A percentile compares a stretch with the other conserved stretches of the same genome.
Conservation (phyloP, 177 flowering plant genomes). For the Tripterygium wilfordii region DNA sequence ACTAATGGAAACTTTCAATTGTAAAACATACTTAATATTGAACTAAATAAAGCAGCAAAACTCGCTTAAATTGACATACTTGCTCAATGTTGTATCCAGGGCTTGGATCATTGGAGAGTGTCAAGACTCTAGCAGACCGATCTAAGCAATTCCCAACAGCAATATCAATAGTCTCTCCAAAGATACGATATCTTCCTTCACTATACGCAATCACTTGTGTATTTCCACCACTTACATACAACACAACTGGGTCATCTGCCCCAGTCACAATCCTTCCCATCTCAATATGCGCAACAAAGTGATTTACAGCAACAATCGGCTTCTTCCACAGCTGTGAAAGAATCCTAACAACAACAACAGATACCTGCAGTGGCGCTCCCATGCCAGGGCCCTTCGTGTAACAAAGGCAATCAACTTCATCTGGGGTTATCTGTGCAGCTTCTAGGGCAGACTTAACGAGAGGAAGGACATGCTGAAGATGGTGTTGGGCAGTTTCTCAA, state of each 20-base stretch:
- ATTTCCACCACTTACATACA: constrained; percentile 93
- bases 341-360: constrained; percentile 66
- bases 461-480: constrained; percentile 68
- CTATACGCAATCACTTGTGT: constrained; percentile 92
- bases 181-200: constrained; percentile 78
- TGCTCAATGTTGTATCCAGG: constrained; percentile 95
- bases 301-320: constrained; percentile 87
- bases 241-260: constrained; percentile 86
- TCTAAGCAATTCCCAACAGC: constrained; percentile 95
- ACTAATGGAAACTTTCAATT: no score
- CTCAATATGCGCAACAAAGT: constrained; percentile 93
- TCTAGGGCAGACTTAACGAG: constrained; percentile 55
- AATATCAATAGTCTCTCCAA: constrained; percentile 94
- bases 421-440: constrained; percentile 45
- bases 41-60: no score
- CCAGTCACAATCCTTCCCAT: constrained; percentile 91
- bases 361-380: constrained; percentile 84
- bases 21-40: no score
- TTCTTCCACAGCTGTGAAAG: constrained; percentile 80
- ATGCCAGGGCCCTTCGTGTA: constrained; percentile 94
- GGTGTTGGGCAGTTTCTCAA: constrained; percentile 88
- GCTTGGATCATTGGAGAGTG: constrained; percentile 80
- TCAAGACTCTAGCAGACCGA: constrained; percentile 78
- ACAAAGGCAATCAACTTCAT: constrained; percentile 72
- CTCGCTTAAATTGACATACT: no score